phyloP scores from a whole-genome alignment of 2,329 filamentous ascomycete species.

The Apiospora phragmitis region DNA sequence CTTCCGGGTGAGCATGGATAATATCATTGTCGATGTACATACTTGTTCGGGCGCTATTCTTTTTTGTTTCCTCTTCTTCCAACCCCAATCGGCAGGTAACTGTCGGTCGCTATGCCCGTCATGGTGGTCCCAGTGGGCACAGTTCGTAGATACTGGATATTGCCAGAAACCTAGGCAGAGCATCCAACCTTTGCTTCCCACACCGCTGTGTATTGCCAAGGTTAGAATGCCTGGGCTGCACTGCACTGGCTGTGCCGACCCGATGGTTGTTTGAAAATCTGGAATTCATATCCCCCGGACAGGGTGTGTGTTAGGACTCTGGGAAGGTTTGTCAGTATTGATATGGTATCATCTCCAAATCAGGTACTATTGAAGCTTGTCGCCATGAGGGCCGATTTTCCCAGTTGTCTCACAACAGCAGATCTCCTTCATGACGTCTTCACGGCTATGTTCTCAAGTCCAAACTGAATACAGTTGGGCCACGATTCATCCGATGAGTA shows the following conservation, averaged over 20 bases:
- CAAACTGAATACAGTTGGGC: not conserved
- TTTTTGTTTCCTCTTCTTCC: not conserved
- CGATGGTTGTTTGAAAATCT: not conserved
- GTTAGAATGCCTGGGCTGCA: not conserved
- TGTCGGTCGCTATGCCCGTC: not conserved
- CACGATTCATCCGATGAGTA: not conserved
- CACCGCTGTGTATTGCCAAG: constrained; percentile 11
- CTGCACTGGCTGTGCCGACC: constrained; percentile 5
- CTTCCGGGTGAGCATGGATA: not conserved
- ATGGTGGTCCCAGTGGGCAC: not conserved
- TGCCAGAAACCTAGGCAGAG: not conserved
- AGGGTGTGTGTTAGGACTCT: constrained; percentile 3
- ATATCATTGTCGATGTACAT: not conserved
- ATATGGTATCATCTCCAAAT: not conserved
- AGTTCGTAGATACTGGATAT: not conserved
- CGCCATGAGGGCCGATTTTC: not conserved
- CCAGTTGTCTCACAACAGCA: constrained; percentile 15
- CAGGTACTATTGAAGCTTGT: constrained; percentile 10
- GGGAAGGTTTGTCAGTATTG: not conserved
- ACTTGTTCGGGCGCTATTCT: not conserved
- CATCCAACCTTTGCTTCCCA: not conserved
- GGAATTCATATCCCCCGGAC: not conserved
- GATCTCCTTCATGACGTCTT: constrained; percentile 22
- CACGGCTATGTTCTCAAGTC: not conserved
- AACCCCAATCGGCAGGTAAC: not conserved